A percentile compares a stretch with the other conserved stretches of the same genome.
Conservation (phyloP, 1,284 basidiomycete species). For the Laetiporus sulphureus region DNA sequence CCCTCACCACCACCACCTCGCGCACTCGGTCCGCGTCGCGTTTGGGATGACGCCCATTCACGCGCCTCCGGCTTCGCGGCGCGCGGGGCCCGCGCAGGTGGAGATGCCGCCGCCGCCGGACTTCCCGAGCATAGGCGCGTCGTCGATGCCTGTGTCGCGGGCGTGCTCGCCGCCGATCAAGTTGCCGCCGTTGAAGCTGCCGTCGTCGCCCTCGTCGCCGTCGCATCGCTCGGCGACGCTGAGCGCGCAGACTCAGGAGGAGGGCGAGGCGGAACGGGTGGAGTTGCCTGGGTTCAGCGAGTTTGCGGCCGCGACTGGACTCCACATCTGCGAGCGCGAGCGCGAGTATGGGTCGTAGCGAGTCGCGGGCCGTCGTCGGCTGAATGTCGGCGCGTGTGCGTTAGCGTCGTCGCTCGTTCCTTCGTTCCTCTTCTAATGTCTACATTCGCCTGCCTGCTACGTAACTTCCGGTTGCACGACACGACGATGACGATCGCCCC, state of each 20-base stretch:
- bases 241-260: constrained; percentile 15
- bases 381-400: constrained; percentile 1
- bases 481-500: no score
- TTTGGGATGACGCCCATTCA: constrained; percentile 88
- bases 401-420: no score
- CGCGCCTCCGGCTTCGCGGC: constrained; percentile 26
- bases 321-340: constrained; percentile 11
- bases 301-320: constrained; percentile 47
- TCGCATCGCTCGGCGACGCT: constrained; percentile 13
- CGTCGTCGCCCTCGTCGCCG: constrained; percentile 24
- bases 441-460: no score
- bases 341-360: constrained; percentile 4
- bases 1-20: constrained; percentile 55
- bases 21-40: constrained; percentile 73
- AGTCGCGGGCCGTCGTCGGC: background rate
- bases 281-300: constrained; percentile 56
- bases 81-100: constrained; percentile 23
- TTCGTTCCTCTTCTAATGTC: no score
- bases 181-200: constrained; percentile 56
- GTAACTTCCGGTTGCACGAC: no score
- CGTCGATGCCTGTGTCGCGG: constrained; percentile 47
- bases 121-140: constrained; percentile 14
- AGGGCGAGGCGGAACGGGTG: constrained; percentile 23
- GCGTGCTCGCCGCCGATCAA: constrained; percentile 63
- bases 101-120: constrained; percentile 17